Base-by-base conservation (phyloP, 805 yeast species). In the Myxozyma sirexii region DNA sequence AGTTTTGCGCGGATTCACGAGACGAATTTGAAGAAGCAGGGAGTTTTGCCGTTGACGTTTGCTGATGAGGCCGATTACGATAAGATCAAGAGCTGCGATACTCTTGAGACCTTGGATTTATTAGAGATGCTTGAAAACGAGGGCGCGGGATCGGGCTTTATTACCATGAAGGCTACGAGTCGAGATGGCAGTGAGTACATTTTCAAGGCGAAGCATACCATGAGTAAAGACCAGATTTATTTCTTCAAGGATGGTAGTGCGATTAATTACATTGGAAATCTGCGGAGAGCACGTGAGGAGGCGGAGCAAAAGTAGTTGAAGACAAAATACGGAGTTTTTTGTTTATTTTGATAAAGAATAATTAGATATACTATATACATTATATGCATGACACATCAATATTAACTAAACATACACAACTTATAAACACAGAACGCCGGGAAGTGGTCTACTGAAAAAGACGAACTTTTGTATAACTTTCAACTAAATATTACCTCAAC, bases 11-110 rank as follows among this genome's bases (percentile, higher is more conserved):
- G 98, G 82, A 94, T 93, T 74, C 99, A 93, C 82, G 99, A 93
- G 84, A 93, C 99, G 71, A 93, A 93, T 88, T 86, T 93, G 86
- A 93, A 93, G 92, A 93, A 93, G 82, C 99, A 93, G 83, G 99
- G 99, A 85, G 82, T 93, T 76, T 84, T 93, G 77, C 98, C 99
- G 77, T 87, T 93, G 80, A 93, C 90, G 86, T 93, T 94, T 74
- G 86, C 81, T 75, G 82, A 93, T 73, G 86, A 85, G 72, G 90
- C 84, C 69, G 98, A 87, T 78, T 93, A 94, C 80, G 97, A 93
- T 81, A 88, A 82, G 83, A 92, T 93, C 77, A 82, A 88, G 80
- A 90, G 92, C 76, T 87, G 85, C 68, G 99, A 93, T 80, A 87
- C 84, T 74, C 83, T 93, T 73, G 96, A 90, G 77, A 82, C 94